Conservation (phyloP, 441 rosid genomes). For the Gossypium lobatum region DNA sequence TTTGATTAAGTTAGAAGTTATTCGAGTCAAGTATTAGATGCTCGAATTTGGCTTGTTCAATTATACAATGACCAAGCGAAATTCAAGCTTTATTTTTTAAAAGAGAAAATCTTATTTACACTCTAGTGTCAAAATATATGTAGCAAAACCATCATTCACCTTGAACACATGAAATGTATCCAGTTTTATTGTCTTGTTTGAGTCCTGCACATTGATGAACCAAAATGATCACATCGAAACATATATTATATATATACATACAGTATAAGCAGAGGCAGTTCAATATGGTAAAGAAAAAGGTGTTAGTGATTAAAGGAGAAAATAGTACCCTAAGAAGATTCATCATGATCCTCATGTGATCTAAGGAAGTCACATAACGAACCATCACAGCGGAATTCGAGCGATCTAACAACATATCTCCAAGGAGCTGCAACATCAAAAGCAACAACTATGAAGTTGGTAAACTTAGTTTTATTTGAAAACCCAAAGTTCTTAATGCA, state of each 20-base stretch:
- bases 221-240: background rate
- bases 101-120: background rate
- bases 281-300: too few species aligned
- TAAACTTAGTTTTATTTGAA: background rate
- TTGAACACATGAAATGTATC: slow-evolving; percentile 70
- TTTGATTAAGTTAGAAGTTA: background rate
- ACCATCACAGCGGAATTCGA: slow-evolving; percentile 69
- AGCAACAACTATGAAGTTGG: background rate
- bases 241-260: background rate
- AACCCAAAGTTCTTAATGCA: background rate
- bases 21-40: background rate
- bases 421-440: slow-evolving; percentile 39
- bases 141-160: slow-evolving; percentile 23
- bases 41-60: background rate
- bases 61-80: background rate
- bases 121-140: background rate
- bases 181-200: slow-evolving; percentile 46
- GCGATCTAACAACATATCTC: slow-evolving; percentile 74
- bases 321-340: slow-evolving; percentile 61
- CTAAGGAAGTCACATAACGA: slow-evolving; percentile 70
- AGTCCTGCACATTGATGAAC: slow-evolving; percentile 36
- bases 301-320: background rate
- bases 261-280: background rate
- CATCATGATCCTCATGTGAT: slow-evolving; percentile 79
- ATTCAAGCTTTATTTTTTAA: background rate